A percentile compares a stretch with the other conserved stretches of the same genome.
Conservation (phyloP, 352 stramenopile genomes). For the Phytophthora fragariaefolia region DNA sequence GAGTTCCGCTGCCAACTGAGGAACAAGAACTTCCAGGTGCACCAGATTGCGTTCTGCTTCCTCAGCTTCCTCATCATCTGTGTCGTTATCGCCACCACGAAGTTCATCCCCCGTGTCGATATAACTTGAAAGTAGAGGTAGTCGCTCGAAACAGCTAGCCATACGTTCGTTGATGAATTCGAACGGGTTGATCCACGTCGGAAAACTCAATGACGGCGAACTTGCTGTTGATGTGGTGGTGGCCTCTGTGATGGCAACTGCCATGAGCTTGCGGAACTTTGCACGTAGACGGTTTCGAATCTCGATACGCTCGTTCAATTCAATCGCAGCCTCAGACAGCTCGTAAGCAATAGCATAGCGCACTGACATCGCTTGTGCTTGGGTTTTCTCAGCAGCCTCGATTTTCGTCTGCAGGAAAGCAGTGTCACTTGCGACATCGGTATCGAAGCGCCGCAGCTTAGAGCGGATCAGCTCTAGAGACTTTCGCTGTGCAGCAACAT, state of each 20-base stretch:
- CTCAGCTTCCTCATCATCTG: conserved; percentile 56
- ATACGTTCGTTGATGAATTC: conserved; percentile 71
- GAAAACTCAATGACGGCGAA: conserved; percentile 28
- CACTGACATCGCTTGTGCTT: conserved; percentile 57
- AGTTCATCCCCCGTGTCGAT: conserved; percentile 31
- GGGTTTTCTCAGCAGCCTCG: conserved; percentile 64
- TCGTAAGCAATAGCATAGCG: conserved; percentile 65
- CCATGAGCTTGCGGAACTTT: conserved; percentile 55
- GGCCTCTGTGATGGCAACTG: conserved; percentile 58
- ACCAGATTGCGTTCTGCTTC: conserved; percentile 57
- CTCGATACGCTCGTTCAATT: conserved; percentile 65
- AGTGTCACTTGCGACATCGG: conserved; percentile 73
- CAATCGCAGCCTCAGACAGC: conserved; percentile 67
- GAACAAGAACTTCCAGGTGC: conserved; percentile 75
- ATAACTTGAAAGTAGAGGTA: conserved; percentile 37
- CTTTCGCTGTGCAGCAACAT: conserved; percentile 43
- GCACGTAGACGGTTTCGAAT: conserved; percentile 44
- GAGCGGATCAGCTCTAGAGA: conserved; percentile 64
- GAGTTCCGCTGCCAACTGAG: conserved; percentile 55
- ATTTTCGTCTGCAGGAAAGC: conserved; percentile 79
- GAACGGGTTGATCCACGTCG: conserved; percentile 51
- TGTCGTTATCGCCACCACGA: conserved; percentile 30
- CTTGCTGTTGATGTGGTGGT: conserved; percentile 40
- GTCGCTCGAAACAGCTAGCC: conserved; percentile 65
- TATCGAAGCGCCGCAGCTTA: conserved; percentile 68